Evolutionary conservation across 805 yeast species (phyloP).

Genomic region (Candida nonsorbophila): DNA sequence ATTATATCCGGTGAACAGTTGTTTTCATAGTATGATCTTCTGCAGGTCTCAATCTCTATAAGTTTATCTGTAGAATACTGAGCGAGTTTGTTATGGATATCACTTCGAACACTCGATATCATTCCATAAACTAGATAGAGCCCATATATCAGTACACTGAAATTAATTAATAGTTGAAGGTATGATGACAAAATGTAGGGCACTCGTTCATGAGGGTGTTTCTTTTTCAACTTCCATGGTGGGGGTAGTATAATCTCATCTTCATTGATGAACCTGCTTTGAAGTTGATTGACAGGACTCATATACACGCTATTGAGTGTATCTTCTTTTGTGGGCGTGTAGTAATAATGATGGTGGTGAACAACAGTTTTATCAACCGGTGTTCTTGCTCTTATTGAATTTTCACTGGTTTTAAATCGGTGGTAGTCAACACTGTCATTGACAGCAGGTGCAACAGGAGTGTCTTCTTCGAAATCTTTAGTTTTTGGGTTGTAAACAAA

Average conservation of each 20-base stretch:
- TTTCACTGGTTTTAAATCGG: conserved; percentile 2
- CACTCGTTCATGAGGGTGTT: conserved; percentile 46
- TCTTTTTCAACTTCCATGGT: conserved; percentile 54
- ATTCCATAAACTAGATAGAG: conserved; percentile 39
- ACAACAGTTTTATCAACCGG: too few species aligned
- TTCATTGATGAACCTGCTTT: background rate
- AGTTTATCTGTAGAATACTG: conserved; percentile 41
- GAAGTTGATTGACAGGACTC: background rate
- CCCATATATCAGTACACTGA: conserved; percentile 39
- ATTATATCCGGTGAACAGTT: conserved; percentile 50
- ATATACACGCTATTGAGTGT: background rate
- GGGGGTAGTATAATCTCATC: conserved; percentile 34
- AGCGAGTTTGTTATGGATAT: conserved; percentile 47
- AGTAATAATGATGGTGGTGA: conserved; percentile 46
- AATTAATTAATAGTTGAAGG: conserved; percentile 51
- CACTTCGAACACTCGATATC: conserved; percentile 46
- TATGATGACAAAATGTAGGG: conserved; percentile 60
- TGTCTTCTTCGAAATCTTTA: conserved; percentile 11
- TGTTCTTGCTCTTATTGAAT: conserved; percentile 12
- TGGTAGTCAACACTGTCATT: background rate
- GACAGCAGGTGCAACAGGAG: conserved; percentile 1
- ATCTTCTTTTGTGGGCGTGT: conserved; percentile 5
- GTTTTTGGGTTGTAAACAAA: conserved; percentile 12
- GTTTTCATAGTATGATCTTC: conserved; percentile 47
- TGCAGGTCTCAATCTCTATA: conserved; percentile 51